Evolutionary conservation across 495 filamentous ascomycete genomes (phyloP).

Genomic region (Aspergillus olivimuriae): DNA sequence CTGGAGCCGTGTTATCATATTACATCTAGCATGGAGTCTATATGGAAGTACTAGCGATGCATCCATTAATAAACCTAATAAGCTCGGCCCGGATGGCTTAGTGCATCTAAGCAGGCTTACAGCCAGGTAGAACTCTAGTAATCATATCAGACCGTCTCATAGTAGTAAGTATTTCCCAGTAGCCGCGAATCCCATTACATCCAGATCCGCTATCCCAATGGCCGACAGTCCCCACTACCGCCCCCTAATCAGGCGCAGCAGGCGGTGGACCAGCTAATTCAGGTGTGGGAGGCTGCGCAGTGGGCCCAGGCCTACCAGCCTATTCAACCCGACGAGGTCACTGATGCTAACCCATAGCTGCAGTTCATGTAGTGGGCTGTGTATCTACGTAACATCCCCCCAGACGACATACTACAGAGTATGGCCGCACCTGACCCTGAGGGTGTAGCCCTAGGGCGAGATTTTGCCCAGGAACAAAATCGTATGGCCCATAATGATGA

Average conservation of each 20-base stretch:
- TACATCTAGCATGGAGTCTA: neutral
- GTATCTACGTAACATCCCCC: slow-evolving; percentile 1
- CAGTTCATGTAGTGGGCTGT: slow-evolving; percentile 5
- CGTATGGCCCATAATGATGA: too few relatives aligned
- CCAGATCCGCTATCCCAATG: slow-evolving; percentile 1
- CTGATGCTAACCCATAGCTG: slow-evolving; percentile 8
- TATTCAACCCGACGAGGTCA: slow-evolving; percentile 4
- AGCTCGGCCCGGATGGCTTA: neutral
- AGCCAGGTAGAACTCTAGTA: neutral
- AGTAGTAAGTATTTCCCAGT: neutral
- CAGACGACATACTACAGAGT: neutral
- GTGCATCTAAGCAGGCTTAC: neutral
- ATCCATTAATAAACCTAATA: neutral
- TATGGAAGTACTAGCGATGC: neutral
- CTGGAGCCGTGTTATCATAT: neutral
- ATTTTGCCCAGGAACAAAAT: neutral
- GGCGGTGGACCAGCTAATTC: neutral
- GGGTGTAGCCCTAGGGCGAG: neutral
- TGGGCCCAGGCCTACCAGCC: neutral
- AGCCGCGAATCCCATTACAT: neutral
- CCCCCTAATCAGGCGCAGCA: neutral
- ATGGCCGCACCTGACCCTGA: neutral
- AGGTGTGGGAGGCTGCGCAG: neutral
- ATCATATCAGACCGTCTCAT: neutral
- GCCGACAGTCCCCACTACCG: neutral